Conservation (phyloP, 2,329 filamentous ascomycete genomes). For the Aspergillus neoniger region DNA sequence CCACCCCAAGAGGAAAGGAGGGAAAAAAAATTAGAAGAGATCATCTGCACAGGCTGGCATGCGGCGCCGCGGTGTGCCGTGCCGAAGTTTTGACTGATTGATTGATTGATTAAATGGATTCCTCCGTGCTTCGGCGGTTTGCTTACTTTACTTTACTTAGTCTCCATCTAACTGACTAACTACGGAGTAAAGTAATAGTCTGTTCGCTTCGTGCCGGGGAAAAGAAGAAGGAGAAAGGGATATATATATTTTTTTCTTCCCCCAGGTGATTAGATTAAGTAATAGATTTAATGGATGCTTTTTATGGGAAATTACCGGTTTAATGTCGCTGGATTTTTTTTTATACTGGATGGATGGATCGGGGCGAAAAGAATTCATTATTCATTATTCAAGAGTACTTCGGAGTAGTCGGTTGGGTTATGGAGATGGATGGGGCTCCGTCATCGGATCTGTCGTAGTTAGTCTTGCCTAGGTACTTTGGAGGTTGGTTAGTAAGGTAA, state of each 20-base stretch:
- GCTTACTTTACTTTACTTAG: too few relatives aligned
- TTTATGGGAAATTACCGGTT: neutral
- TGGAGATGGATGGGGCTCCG: conserved; percentile 16
- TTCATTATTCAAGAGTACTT: neutral
- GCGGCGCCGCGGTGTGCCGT: too few relatives aligned
- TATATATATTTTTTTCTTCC: too few relatives aligned
- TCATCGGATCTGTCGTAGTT: conserved; percentile 23
- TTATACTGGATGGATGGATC: neutral
- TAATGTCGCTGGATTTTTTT: neutral
- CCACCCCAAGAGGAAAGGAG: too few relatives aligned
- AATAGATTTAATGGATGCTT: neutral
- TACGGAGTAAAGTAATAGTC: too few relatives aligned
- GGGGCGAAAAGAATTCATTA: neutral
- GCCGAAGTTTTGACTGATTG: too few relatives aligned
- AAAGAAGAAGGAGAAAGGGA: too few relatives aligned
- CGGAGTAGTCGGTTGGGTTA: neutral
- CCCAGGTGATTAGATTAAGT: neutral
- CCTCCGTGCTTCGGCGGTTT: conserved; percentile 28
- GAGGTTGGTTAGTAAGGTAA: neutral
- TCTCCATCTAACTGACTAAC: too few relatives aligned
- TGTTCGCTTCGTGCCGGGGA: neutral
- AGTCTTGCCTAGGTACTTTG: neutral
- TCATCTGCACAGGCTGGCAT: too few relatives aligned
- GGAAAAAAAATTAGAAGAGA: too few relatives aligned
- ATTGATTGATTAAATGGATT: conserved; percentile 4